phyloP scores from a whole-genome alignment of 1,284 basidiomycete genomes.

The Xerocomus nothofagi region DNA sequence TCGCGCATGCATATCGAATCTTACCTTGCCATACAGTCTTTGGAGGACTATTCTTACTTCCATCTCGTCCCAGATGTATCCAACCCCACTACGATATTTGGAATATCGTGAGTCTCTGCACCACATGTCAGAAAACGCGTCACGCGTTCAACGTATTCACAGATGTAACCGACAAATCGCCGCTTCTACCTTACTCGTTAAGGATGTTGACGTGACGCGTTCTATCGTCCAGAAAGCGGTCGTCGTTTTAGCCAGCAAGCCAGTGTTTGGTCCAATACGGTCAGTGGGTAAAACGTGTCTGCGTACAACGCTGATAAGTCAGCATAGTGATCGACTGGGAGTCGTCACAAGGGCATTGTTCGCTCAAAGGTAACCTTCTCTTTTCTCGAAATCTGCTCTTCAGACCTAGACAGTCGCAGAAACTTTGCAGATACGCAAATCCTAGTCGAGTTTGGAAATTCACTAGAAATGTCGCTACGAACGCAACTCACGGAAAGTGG shows the following conservation, averaged over 20 bases:
- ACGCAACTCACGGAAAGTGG: conserved; percentile 77
- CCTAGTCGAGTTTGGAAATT: conserved; percentile 78
- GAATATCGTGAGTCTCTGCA: conserved; percentile 75
- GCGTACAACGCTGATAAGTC: conserved; percentile 9
- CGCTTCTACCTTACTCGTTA: conserved; percentile 77
- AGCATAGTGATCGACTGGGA: conserved; percentile 82
- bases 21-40: conserved; percentile 51
- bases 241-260: conserved; percentile 89
- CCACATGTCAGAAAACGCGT: not conserved
- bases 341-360: conserved; percentile 93
- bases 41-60: conserved; percentile 98
- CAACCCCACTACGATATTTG: conserved; percentile 82
- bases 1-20: conserved; percentile 6
- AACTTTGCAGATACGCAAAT: conserved; percentile 86
- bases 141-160: conserved; percentile 10
- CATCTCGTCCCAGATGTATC: conserved; percentile 74
- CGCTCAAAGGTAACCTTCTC: conserved; percentile 59
- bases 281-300: conserved; percentile 30
- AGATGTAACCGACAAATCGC: conserved; percentile 97
- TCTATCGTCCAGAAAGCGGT: conserved; percentile 98
- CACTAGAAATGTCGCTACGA: conserved; percentile 67
- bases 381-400: not conserved
- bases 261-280: conserved; percentile 86
- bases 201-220: conserved; percentile 87
- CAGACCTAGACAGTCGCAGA: conserved; percentile 36